Percentiles rank a stretch among this genome's conserved stretches.
Evolutionary conservation across 176 grass and related monocot species (phyloP).

Genomic region (Ananas comosus): DNA sequence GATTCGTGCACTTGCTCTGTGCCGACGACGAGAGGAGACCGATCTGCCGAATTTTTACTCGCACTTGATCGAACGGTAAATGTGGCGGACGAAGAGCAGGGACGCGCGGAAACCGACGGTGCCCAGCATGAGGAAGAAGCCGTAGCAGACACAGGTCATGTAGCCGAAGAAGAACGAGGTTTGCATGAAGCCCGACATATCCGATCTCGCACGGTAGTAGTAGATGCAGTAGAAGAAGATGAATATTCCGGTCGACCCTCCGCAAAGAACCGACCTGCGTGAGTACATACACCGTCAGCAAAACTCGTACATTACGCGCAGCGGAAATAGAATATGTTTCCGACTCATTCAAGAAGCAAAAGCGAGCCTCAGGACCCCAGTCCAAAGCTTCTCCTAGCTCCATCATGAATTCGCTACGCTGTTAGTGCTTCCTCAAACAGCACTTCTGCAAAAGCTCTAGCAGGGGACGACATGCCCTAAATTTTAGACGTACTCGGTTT

Average conservation of each 20-base stretch:
- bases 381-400: too few relatives aligned
- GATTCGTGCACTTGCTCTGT: slow-evolving; percentile 16
- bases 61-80: slow-evolving; percentile 87
- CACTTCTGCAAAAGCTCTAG: too few relatives aligned
- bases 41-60: slow-evolving; percentile 21
- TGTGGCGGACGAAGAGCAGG: slow-evolving; percentile 75
- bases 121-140: slow-evolving; percentile 94
- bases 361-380: too few relatives aligned
- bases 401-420: too few relatives aligned
- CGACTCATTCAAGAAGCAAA: too few relatives aligned
- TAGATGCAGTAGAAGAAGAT: slow-evolving; percentile 93
- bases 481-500: neutral
- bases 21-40: neutral
- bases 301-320: too few relatives aligned
- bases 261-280: slow-evolving; percentile 73
- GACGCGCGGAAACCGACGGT: slow-evolving; percentile 79
- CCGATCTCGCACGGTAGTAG: slow-evolving; percentile 83
- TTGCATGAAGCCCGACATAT: slow-evolving; percentile 99
- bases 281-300: neutral
- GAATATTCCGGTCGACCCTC: slow-evolving; percentile 88
- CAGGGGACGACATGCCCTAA: neutral
- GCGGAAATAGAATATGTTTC: too few relatives aligned
- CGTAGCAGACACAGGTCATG: slow-evolving; percentile 94
- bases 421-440: too few relatives aligned
- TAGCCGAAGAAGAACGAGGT: slow-evolving; percentile 97